Evolutionary conservation across 2,329 filamentous ascomycete genomes (phyloP), one percentile per base, ranked within the genome.

Genomic region (Fusarium circinatum): DNA sequence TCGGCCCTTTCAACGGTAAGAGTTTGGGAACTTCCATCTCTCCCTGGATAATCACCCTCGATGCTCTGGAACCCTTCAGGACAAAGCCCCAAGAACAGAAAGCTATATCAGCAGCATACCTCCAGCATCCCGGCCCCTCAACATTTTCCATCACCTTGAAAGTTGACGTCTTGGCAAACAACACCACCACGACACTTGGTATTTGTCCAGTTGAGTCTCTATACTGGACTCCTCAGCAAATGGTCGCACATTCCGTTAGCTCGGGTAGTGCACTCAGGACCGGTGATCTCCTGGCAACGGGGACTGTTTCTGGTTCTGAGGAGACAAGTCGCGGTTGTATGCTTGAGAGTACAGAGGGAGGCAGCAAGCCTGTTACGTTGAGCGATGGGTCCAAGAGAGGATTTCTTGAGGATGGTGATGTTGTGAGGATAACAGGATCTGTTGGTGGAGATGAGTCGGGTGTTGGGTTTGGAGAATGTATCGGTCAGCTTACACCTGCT

Each of bases 1-100:
- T 91, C 0, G 90, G 90, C 0, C 90, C 90, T 0, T 85, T 91
- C 59, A 90, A 91, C 57, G 85, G 86, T 6, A 92, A 92, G 78
- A 87, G 85, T 38, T 90, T 91, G 48, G 86, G 85, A 12, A 92
- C 89, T 0, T 86, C 84, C 1, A 87, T 92, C 28, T 89, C 87
- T 0, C 89, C 90, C 0, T 92, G 90, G 90, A 82, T 92, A 18
- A 79, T 92, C 8, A 90, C 89, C 0, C 81, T 89, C 4, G 89
- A 91, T 41, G 90, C 90, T 0, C 78, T 92, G n/a, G 83, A 88
- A 9, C 85, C 90, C 32, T 89, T 91, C 54, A 88, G 89, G 15
- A 62, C 78, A 1, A 58, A 47, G 0, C 20, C 68, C 0, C 45
- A 51, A 2, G n/a, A 45, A 0, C 70, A 75, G n/a, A 48, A 73